These are phyloP conservation scores for Juglanconis sp. DNA, from an alignment of 2,329 filamentous ascomycete genomes.

Conservation along the genomic window DNA sequence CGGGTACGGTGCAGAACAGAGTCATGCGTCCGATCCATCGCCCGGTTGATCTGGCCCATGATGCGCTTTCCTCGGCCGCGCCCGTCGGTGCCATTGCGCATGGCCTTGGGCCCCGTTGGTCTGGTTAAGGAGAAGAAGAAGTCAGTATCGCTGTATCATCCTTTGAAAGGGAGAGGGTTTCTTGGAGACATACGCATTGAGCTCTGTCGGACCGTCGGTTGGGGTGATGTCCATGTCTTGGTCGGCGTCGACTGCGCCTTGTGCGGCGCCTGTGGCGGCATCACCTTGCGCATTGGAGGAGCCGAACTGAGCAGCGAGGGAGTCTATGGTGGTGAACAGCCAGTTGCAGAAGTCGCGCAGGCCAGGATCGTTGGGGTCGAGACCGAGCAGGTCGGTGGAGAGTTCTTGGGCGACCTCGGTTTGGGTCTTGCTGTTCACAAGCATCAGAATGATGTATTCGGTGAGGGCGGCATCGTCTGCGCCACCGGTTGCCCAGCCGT, in stretches of 20 bases:
- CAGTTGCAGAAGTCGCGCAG: constrained; percentile 83
- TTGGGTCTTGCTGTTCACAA: constrained; percentile 91
- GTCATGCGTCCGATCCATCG: constrained; percentile 75
- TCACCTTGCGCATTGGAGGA: constrained; percentile 37
- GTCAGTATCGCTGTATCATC: constrained; percentile 36
- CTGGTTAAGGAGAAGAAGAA: constrained; percentile 42
- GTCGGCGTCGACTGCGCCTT: constrained; percentile 35
- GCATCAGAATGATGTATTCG: constrained; percentile 97
- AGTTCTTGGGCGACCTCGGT: constrained; percentile 86
- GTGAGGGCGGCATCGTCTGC: constrained; percentile 77
- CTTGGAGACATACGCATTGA: constrained; percentile 54
- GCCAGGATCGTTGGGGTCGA: constrained; percentile 78
- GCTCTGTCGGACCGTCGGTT: constrained; percentile 40
- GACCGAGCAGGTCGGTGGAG: constrained; percentile 77
- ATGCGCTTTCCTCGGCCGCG: constrained; percentile 73
- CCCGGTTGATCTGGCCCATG: constrained; percentile 79
- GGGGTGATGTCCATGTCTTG: constrained; percentile 73
- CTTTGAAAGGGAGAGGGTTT: constrained; percentile 12
- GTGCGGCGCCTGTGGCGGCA: constrained; percentile 28
- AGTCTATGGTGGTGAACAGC: constrained; percentile 85
- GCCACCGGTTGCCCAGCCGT: constrained; percentile 83
- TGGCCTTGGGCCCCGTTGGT: constrained; percentile 90
- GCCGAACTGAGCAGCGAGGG: constrained; percentile 62
- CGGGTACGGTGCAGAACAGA: constrained; percentile 72
- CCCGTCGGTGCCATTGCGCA: constrained; percentile 69